Conservation (phyloP, 2,329 filamentous ascomycete species). For the Cryphonectria radicalis region DNA sequence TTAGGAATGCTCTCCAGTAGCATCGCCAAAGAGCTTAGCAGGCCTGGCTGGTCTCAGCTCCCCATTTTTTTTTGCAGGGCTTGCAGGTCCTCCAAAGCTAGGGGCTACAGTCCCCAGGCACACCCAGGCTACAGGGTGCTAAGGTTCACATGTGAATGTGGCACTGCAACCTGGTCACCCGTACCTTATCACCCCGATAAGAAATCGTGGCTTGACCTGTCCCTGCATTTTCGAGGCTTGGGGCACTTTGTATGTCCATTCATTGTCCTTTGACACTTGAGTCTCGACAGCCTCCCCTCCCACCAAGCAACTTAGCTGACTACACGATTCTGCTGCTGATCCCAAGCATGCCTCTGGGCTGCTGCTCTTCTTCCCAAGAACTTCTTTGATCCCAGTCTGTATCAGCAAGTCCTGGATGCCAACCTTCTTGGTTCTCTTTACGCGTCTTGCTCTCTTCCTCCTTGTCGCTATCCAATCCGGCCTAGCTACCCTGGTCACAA, state of each 20-base stretch:
- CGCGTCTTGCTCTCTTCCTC: neutral
- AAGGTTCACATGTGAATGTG: slow-evolving; percentile 16
- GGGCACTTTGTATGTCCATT: neutral
- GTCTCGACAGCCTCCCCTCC: neutral
- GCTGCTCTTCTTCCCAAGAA: neutral
- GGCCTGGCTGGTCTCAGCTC: neutral
- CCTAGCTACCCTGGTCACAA: neutral
- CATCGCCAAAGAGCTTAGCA: neutral
- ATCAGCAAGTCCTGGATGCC: neutral
- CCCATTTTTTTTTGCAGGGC: neutral
- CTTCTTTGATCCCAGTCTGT: neutral
- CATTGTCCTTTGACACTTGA: neutral
- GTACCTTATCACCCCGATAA: slow-evolving; percentile 14
- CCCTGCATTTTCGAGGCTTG: neutral
- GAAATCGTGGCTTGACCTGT: slow-evolving; percentile 6
- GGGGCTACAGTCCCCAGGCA: neutral
- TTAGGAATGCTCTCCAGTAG: neutral
- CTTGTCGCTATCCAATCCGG: neutral
- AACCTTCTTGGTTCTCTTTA: neutral
- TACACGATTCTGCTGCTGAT: neutral
- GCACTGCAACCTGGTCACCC: neutral
- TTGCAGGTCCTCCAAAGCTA: neutral
- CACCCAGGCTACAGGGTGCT: neutral
- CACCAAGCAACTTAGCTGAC: neutral
- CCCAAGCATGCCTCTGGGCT: neutral